Evolutionary conservation across 805 yeast species (phyloP).

Genomic region (Candida sonorensis): DNA sequence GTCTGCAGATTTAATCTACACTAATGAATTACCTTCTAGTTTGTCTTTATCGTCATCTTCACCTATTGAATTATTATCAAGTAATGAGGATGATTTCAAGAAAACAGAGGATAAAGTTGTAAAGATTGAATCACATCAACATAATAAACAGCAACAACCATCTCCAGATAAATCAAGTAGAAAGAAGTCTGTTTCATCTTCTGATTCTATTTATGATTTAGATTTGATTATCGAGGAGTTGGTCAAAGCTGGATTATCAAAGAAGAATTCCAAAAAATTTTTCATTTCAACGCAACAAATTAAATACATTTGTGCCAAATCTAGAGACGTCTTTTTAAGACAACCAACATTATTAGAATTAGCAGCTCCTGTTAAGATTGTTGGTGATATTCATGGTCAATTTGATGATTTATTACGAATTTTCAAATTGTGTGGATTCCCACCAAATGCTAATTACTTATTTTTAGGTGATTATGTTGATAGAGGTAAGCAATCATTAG

Average conservation of each 20-base stretch:
- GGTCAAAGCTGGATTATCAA: constrained; percentile 42
- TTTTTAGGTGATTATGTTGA: constrained; percentile 57
- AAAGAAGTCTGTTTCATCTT: too few relatives aligned
- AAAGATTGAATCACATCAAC: too few relatives aligned
- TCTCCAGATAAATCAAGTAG: too few relatives aligned
- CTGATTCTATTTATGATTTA: constrained; percentile 47
- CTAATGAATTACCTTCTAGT: neutral
- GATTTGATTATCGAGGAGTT: constrained; percentile 60
- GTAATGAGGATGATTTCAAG: too few relatives aligned
- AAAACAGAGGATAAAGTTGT: too few relatives aligned
- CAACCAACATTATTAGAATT: constrained; percentile 62
- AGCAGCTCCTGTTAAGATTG: constrained; percentile 76
- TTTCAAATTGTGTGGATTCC: constrained; percentile 53
- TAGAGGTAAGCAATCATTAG: constrained; percentile 51
- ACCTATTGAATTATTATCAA: neutral
- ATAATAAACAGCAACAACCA: too few relatives aligned
- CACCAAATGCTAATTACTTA: constrained; percentile 49
- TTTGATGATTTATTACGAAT: constrained; percentile 47
- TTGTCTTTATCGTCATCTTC: neutral
- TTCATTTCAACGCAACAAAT: constrained; percentile 48
- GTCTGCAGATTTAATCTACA: neutral
- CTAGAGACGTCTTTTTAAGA: constrained; percentile 51
- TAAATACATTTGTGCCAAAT: constrained; percentile 47
- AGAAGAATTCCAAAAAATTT: constrained; percentile 38
- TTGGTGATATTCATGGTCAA: constrained; percentile 78